Base-by-base conservation (phyloP, 768 basidiomycete genomes). In the Boletus insuetus region DNA sequence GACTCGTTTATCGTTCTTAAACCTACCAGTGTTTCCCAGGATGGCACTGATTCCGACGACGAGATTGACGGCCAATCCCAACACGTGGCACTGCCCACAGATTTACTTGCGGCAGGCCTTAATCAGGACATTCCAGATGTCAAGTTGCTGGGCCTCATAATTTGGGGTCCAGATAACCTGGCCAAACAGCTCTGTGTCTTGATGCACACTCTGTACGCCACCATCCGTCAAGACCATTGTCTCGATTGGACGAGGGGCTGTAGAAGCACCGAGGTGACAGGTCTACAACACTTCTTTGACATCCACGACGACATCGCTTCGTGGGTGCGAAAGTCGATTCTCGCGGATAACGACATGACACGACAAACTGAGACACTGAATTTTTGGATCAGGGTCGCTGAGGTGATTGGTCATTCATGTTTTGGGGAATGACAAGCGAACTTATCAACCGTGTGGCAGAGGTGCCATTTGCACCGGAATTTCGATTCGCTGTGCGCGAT, bases 141-240 rank as follows among this genome's bases (percentile, higher is more conserved):
- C 32, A 43, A 38, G 16, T 29, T 29, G 8, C n/a, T 52, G 10
- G 40, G 40, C 17, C 66, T 82, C 13, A 81, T 83, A 16, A 35
- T 42, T 59, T 75, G 89, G 55, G 85, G 89, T 60, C 78, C 90
- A 2, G 64, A 79, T 20, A 83, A 87, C 52, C 64, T 96, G 34
- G 92, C 92, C 0, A 83, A 92, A 41, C 92, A 95, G 62, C 75
- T 96, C 42, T 84, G 87, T n/a, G 72, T 94, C 43, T 75, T 85
- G 57, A 91, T 95, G 67, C 83, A 79, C 52, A 72, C 77, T 37
- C 75, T 86, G 7, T 96, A 94, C 69, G 71, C 75, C 55, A 84
- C 82, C 65, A 82, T 94, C 53, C 80, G 81, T 10, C 78, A 83
- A 8, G 82, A 82, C 40, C 91, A 95, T 63, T 96, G 89, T 68